Conservation (phyloP, 805 yeast genomes). For the Metschnikowia gelsemii region DNA sequence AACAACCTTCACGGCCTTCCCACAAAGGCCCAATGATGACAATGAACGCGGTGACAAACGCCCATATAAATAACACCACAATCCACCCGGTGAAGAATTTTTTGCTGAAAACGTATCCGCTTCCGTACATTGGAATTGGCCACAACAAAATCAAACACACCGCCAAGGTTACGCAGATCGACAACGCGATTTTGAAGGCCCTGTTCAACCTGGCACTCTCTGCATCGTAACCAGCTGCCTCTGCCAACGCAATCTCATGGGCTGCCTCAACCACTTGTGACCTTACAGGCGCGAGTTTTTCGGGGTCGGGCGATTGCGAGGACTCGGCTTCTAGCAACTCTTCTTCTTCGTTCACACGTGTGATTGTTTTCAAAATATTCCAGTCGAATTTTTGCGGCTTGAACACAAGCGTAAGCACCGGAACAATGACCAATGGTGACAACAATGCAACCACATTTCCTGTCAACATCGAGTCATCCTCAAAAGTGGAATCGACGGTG, state of each 20-base stretch:
- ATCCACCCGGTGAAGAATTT: slow-evolving; percentile 88
- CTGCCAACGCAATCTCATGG: slow-evolving; percentile 33
- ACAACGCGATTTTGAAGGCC: slow-evolving; percentile 62
- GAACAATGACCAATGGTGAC: slow-evolving; percentile 66
- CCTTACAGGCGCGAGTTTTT: slow-evolving; percentile 34
- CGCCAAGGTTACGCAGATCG: slow-evolving; percentile 59
- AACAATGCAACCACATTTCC: slow-evolving; percentile 84
- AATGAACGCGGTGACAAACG: slow-evolving; percentile 61
- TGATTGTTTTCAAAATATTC: slow-evolving; percentile 56
- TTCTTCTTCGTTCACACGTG: slow-evolving; percentile 69
- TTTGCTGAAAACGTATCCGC: slow-evolving; percentile 70
- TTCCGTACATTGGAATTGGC: slow-evolving; percentile 96
- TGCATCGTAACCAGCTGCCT: slow-evolving; percentile 28
- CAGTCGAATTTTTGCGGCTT: slow-evolving; percentile 77
- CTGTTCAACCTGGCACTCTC: slow-evolving; percentile 53
- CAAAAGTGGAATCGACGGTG: slow-evolving; percentile 56
- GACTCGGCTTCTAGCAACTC: slow-evolving; percentile 50
- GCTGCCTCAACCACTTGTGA: slow-evolving; percentile 43
- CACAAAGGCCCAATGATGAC: slow-evolving; percentile 69
- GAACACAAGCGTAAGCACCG: slow-evolving; percentile 61
- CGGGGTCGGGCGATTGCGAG: slow-evolving; percentile 22
- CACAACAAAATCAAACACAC: slow-evolving; percentile 67
- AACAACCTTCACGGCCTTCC: slow-evolving; percentile 71
- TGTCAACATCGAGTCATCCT: slow-evolving; percentile 83
- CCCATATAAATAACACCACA: slow-evolving; percentile 77